A percentile compares a stretch with the other conserved stretches of the same genome.
Evolutionary conservation across 768 basidiomycete species (phyloP).

Genomic region (Pleurotus sapidus): DNA sequence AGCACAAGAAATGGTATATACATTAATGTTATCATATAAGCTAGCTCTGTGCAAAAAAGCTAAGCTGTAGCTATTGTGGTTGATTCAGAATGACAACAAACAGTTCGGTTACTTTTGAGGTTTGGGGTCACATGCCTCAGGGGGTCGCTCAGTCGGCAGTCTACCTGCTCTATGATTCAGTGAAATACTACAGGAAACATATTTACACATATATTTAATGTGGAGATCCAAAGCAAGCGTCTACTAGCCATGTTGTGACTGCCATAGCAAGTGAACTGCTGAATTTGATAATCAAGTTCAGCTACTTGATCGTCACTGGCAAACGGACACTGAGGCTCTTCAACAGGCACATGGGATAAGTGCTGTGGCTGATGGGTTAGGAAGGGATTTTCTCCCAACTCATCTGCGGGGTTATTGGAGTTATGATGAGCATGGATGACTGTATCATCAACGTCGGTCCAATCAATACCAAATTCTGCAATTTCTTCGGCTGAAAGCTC

Average conservation of each 20-base stretch:
- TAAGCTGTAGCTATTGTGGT: no score
- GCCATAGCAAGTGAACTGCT: neutral
- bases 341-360: slow-evolving; percentile 2
- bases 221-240: neutral
- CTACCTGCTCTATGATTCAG: no score
- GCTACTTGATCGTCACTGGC: neutral
- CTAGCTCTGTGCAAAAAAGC: no score
- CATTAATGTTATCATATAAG: no score
- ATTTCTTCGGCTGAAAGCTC: slow-evolving; percentile 12
- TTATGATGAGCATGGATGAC: slow-evolving; percentile 12
- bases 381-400: neutral
- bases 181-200: neutral
- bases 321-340: neutral
- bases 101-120: no score
- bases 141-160: no score
- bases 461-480: slow-evolving; percentile 23
- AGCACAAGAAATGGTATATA: no score
- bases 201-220: neutral
- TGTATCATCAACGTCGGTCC: slow-evolving; percentile 13
- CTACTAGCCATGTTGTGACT: neutral
- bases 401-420: slow-evolving; percentile 9
- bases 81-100: no score
- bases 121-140: no score
- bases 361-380: neutral
- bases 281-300: neutral